Evolutionary conservation across 202 grass and related monocot species (phyloP).

Genomic region (Cymbopogon flexuosus): DNA sequence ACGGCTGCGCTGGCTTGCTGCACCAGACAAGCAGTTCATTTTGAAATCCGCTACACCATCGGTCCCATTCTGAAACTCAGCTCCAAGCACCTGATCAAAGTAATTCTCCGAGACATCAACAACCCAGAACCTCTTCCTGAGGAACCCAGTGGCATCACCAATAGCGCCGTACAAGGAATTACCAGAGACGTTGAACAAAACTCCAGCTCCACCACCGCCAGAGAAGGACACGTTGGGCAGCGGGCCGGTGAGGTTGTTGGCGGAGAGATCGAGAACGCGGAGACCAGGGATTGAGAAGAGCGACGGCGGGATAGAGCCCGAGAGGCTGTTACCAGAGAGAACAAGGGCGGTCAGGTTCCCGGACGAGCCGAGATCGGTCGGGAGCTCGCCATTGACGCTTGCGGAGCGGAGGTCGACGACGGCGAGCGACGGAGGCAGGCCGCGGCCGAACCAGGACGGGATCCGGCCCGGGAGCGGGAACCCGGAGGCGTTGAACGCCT

Average conservation of each 20-base stretch:
- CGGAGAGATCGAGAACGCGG: slow-evolving; percentile 51
- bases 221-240: slow-evolving; percentile 28
- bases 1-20: slow-evolving; percentile 45
- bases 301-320: slow-evolving; percentile 42
- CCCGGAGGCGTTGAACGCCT: slow-evolving; percentile 59
- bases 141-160: slow-evolving; percentile 22
- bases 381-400: slow-evolving; percentile 46
- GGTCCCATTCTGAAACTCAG: slow-evolving; percentile 17
- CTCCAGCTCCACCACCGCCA: not conserved
- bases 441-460: slow-evolving; percentile 61
- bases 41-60: slow-evolving; percentile 14
- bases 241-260: slow-evolving; percentile 63
- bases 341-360: slow-evolving; percentile 50
- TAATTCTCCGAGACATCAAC: slow-evolving; percentile 73
- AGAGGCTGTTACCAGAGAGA: slow-evolving; percentile 46
- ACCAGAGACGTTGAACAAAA: slow-evolving; percentile 56
- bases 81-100: slow-evolving; percentile 36
- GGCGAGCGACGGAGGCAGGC: slow-evolving; percentile 45
- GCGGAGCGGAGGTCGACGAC: slow-evolving; percentile 55
- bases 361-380: slow-evolving; percentile 45
- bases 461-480: slow-evolving; percentile 67
- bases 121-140: slow-evolving; percentile 47
- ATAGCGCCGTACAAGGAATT: slow-evolving; percentile 68
- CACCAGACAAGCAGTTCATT: slow-evolving; percentile 60
- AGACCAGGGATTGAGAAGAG: slow-evolving; percentile 41